Evolutionary conservation across 164 flowering plant genomes (phyloP), one percentile per base, ranked within the genome.

Genomic region (Tetrastigma voinierianum): DNA sequence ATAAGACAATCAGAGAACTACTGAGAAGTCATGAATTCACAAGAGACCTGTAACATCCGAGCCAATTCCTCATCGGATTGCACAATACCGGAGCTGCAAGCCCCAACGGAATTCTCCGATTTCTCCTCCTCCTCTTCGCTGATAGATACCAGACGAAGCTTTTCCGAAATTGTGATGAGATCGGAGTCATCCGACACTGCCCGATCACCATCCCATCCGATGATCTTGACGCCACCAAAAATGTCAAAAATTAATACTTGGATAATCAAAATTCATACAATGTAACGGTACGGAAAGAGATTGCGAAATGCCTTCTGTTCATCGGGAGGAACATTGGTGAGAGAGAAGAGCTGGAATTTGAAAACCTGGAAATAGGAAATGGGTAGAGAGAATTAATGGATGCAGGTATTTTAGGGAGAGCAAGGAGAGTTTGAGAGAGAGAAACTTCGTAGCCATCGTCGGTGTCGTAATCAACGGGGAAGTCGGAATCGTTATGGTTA

Each of bases 41-140:
- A 67, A 55, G 44, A 7, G 49, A 80, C 98, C 95, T 95, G 96
- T 72, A 95, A 71, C 83, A 83, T 74, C 62, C 96, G 81, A 65
- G 98, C 96, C 71, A 95, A 86, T 76, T 90, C 96, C 78, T 91
- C 96, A 69, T 94, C 98, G 8, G 93, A 83, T 55, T 67, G 58
- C 53, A 61, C 18, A 8, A 75, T 66, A 4, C 81, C 79, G 23
- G 55, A 61, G 3, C 51, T 67, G 2, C 53, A 45, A 32, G 62
- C 49, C 12, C 17, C 58, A 44, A 49, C 46, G 2, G 67, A 49
- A 7, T 64, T 62, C n/a, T 46, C 73, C n/a, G 7, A 15, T 46
- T 46, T 73, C 14, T 65, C 77, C 10, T 68, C 44, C 0, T 4
- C 64, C 43, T 77, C 82, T 1, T 70, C 87, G n/a, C 55, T 61